A percentile compares a stretch with the other conserved stretches of the same genome.
phyloP scores from a whole-genome alignment of 164 flowering plant genomes.

The Liriodendron chinense region DNA sequence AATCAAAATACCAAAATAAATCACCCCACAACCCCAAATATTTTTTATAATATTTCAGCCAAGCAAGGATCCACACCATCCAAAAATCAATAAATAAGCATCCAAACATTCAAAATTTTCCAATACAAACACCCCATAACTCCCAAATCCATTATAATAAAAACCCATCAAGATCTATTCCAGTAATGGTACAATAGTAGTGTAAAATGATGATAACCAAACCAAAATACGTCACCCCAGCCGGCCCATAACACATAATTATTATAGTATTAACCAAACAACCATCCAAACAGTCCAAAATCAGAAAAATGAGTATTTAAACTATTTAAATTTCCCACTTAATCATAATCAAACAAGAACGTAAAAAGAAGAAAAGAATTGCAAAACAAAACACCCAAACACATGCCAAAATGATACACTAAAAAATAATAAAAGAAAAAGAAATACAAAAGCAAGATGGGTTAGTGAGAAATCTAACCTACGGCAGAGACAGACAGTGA shows the following conservation, averaged over 20 bases:
- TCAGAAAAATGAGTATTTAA: not conserved
- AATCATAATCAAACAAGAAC: constrained; percentile 9
- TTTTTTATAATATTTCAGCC: not conserved
- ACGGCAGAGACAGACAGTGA: constrained; percentile 64
- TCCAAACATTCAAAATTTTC: not conserved
- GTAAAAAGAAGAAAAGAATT: not conserved
- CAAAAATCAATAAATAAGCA: no score
- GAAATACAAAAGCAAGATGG: not conserved
- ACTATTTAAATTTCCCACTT: constrained; percentile 7
- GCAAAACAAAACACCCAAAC: not conserved
- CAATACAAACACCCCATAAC: constrained; percentile 2
- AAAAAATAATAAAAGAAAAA: constrained; percentile 4
- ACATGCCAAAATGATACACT: not conserved
- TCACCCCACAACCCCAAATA: not conserved
- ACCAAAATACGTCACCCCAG: not conserved
- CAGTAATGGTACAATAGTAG: not conserved
- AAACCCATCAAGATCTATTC: not conserved
- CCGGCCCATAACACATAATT: not conserved
- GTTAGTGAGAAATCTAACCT: constrained; percentile 38
- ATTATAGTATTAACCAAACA: not conserved
- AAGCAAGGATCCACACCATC: not conserved
- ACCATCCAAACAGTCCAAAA: not conserved
- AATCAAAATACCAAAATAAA: no score
- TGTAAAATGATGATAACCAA: not conserved
- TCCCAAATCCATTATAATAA: not conserved